A percentile compares a stretch with the other conserved stretches of the same genome.
Evolutionary conservation across 2,329 filamentous ascomycete genomes (phyloP).

Genomic region (Aspergillus quadricinctus): DNA sequence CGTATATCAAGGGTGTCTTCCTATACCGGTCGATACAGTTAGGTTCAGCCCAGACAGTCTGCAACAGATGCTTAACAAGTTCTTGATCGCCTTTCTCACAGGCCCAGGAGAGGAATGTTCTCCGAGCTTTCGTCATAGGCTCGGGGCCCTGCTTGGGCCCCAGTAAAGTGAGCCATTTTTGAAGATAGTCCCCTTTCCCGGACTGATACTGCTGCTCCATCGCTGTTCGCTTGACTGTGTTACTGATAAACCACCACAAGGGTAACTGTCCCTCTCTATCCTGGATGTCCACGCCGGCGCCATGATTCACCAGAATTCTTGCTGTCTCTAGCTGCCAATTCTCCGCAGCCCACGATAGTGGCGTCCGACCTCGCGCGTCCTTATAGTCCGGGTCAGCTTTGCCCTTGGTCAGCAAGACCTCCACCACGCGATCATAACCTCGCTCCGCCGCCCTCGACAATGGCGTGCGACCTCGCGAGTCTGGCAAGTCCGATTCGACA

Average conservation of each 20-base stretch:
- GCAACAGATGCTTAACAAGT: slow-evolving; percentile 6
- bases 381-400: slow-evolving; percentile 6
- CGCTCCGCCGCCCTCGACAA: slow-evolving; percentile 8
- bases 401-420: slow-evolving; percentile 2
- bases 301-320: not conserved
- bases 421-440: slow-evolving; percentile 2
- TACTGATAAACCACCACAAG: slow-evolving; percentile 12
- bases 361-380: slow-evolving; percentile 5
- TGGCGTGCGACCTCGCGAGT: slow-evolving; percentile 8
- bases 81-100: slow-evolving; percentile 9
- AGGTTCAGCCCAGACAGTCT: slow-evolving; percentile 11
- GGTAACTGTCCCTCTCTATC: slow-evolving; percentile 12
- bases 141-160: slow-evolving; percentile 6
- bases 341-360: slow-evolving; percentile 11
- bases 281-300: slow-evolving; percentile 9
- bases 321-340: slow-evolving; percentile 6
- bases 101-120: slow-evolving; percentile 15
- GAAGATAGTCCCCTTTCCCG: not conserved
- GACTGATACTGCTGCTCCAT: not conserved
- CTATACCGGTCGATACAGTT: slow-evolving; percentile 13
- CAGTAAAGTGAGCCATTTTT: slow-evolving; percentile 5
- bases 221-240: not conserved
- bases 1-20: slow-evolving; percentile 13
- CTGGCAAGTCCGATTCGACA: slow-evolving; percentile 1
- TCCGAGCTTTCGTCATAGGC: slow-evolving; percentile 12